A percentile compares a stretch with the other conserved stretches of the same genome.
Conservation (phyloP, 768 basidiomycete genomes). For the Wakefieldia striispora region DNA sequence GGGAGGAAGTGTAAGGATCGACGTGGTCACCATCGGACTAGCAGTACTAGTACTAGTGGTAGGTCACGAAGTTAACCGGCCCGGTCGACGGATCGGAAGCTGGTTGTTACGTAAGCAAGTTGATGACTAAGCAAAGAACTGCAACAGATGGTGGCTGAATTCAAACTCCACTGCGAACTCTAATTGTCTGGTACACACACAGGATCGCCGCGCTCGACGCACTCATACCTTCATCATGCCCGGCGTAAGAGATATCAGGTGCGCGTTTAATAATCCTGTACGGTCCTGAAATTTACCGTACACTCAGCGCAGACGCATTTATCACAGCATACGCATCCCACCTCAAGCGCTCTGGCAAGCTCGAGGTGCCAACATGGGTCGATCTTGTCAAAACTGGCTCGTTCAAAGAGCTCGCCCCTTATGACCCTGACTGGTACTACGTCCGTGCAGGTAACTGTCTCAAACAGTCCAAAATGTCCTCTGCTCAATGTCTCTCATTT, state of each 20-base stretch:
- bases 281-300: constrained; percentile 13
- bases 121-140: constrained; percentile 42
- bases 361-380: constrained; percentile 98
- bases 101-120: too few species aligned
- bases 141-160: constrained; percentile 38
- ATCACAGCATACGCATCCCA: constrained; percentile 93
- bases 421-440: constrained; percentile 99
- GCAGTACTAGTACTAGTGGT: too few species aligned
- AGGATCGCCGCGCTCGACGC: constrained; percentile 48
- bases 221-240: constrained; percentile 59
- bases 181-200: constrained; percentile 42
- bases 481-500: neutral
- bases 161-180: constrained; percentile 35
- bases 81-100: neutral
- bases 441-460: constrained; percentile 84
- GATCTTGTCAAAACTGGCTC: constrained; percentile 98
- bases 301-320: constrained; percentile 83
- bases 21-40: neutral
- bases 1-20: constrained; percentile 44
- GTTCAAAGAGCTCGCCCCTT: constrained; percentile 97
- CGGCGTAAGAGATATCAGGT: constrained; percentile 83
- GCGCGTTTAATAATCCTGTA: constrained; percentile 4
- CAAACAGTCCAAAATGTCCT: neutral
- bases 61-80: too few species aligned
- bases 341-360: constrained; percentile 97